Percentiles rank a stretch among this genome's conserved stretches.
Evolutionary conservation across 768 basidiomycete species (phyloP).

Genomic region (Termitomyces bulborhizus): DNA sequence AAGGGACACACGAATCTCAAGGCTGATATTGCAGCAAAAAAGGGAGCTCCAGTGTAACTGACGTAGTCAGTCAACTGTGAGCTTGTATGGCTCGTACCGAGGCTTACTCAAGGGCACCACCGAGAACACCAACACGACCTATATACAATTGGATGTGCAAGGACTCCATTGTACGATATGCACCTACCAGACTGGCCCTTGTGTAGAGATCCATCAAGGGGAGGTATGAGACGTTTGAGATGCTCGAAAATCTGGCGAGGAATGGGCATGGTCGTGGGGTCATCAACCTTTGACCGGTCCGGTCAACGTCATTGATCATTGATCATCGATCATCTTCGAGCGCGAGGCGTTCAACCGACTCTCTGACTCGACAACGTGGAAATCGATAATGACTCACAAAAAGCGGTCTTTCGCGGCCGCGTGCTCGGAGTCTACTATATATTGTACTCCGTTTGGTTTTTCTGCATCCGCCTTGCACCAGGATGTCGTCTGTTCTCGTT

Average conservation of each 20-base stretch:
- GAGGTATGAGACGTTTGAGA: slow-evolving; percentile 82
- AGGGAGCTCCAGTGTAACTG: slow-evolving; percentile 97
- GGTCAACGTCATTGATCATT: neutral
- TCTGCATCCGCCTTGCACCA: neutral
- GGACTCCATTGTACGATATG: neutral
- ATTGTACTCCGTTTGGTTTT: neutral
- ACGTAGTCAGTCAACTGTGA: neutral
- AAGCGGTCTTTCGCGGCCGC: neutral
- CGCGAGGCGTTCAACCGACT: neutral
- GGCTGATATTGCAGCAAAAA: slow-evolving; percentile 89
- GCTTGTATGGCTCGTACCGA: neutral
- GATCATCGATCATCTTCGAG: too few species aligned
- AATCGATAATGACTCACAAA: neutral
- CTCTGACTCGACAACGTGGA: neutral
- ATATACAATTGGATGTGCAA: slow-evolving; percentile 1
- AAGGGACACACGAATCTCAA: slow-evolving; percentile 62
- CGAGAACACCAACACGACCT: slow-evolving; percentile 91
- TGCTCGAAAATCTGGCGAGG: slow-evolving; percentile 59
- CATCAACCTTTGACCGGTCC: too few species aligned
- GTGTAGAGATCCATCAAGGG: slow-evolving; percentile 81
- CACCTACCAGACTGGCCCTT: slow-evolving; percentile 88
- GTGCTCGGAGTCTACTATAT: neutral
- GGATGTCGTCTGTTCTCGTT: slow-evolving; percentile 9
- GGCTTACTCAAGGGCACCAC: slow-evolving; percentile 89
- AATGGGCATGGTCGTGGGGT: slow-evolving; percentile 46